Conservation (phyloP, 768 basidiomycete genomes). For the Russula brevipes region DNA sequence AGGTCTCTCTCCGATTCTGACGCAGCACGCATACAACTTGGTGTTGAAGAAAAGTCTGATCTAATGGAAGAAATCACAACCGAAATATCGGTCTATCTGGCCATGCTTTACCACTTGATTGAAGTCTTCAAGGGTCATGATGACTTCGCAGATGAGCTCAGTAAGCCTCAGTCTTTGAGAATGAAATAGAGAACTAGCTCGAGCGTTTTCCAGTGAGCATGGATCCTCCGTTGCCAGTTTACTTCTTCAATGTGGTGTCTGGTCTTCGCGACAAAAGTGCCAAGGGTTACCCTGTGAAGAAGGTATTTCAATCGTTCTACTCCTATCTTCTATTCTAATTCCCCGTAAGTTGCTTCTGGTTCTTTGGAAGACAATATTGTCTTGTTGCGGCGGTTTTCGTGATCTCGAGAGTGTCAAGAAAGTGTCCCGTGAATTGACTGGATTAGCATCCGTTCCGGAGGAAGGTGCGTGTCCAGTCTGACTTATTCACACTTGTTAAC, state of each 20-base stretch:
- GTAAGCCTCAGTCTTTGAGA: slow-evolving; percentile 45
- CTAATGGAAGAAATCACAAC: slow-evolving; percentile 86
- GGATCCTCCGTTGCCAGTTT: slow-evolving; percentile 90
- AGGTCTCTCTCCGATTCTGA: slow-evolving; percentile 76
- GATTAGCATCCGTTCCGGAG: slow-evolving; percentile 53
- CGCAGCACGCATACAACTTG: slow-evolving; percentile 63
- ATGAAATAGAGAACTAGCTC: neutral
- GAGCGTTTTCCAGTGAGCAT: slow-evolving; percentile 66
- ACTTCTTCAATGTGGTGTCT: slow-evolving; percentile 86
- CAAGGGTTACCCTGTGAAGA: slow-evolving; percentile 96
- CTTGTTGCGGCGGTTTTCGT: slow-evolving; percentile 88
- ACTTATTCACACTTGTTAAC: neutral
- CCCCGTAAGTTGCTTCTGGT: slow-evolving; percentile 73
- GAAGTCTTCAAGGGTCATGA: slow-evolving; percentile 92
- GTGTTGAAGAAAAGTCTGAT: slow-evolving; percentile 65
- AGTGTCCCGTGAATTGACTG: slow-evolving; percentile 78
- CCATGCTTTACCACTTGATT: slow-evolving; percentile 91
- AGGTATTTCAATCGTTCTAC: slow-evolving; percentile 44
- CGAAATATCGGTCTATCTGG: slow-evolving; percentile 89
- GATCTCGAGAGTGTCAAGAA: slow-evolving; percentile 81
- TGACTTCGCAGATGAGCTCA: slow-evolving; percentile 93
- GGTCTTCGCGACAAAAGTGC: slow-evolving; percentile 88
- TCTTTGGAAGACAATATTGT: slow-evolving; percentile 89
- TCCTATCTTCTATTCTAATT: slow-evolving; percentile 17
- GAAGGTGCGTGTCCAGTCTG: slow-evolving; percentile 35